Conservation (phyloP, 495 filamentous ascomycete species). For the Apodospora peruviana region DNA sequence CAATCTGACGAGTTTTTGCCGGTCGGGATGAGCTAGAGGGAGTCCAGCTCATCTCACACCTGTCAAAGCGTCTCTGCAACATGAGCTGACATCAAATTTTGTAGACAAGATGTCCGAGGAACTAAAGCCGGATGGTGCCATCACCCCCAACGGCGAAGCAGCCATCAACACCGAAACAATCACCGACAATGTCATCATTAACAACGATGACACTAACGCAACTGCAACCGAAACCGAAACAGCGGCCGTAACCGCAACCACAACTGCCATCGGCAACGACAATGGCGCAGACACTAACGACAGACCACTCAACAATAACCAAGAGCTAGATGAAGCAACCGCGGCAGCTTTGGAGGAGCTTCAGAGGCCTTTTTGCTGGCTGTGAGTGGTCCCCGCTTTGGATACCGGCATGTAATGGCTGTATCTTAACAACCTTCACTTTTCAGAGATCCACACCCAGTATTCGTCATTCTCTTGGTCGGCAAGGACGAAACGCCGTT, state of each 20-base stretch:
- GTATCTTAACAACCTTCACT: too few species aligned
- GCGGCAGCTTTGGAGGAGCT: conserved; percentile 3
- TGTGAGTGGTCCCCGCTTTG: conserved; percentile 20
- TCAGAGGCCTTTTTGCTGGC: conserved; percentile 24
- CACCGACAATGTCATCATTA: neutral
- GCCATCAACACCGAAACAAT: neutral
- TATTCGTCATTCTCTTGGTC: conserved; percentile 47
- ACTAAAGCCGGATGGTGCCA: neutral
- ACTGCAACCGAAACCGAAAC: neutral
- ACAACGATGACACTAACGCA: neutral
- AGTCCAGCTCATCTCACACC: neutral
- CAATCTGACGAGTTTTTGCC: neutral
- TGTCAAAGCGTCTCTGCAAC: too few species aligned
- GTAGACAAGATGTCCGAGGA: neutral
- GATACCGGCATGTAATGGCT: too few species aligned
- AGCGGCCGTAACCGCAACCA: neutral
- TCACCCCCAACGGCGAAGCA: neutral
- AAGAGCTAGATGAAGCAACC: neutral
- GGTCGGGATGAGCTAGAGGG: neutral
- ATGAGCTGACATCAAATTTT: neutral
- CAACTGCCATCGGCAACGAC: neutral
- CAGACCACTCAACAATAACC: neutral
- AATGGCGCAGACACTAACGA: neutral
- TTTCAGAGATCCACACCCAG: conserved; percentile 45
- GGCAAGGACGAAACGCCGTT: conserved; percentile 45